Evolutionary conservation across 345 rosid genomes (phyloP).

Genomic region (Carallia brachiata): DNA sequence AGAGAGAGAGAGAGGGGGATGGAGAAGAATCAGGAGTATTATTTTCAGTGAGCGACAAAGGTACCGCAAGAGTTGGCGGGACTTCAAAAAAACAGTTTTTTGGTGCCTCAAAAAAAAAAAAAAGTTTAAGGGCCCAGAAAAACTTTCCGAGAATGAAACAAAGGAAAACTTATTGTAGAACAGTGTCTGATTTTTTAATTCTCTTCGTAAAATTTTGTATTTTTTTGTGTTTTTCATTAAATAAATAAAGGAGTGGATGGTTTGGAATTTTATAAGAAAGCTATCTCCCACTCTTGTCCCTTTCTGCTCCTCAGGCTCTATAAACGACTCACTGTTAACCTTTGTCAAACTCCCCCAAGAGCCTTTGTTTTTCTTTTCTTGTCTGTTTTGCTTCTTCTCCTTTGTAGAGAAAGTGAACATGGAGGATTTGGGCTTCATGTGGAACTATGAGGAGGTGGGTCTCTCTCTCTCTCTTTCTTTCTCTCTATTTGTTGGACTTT

Average conservation of each 20-base stretch:
- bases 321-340: constrained; percentile 31
- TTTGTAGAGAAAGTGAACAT: constrained; percentile 19
- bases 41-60: constrained; percentile 24
- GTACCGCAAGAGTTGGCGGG: constrained; percentile 39
- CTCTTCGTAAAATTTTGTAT: too few relatives aligned
- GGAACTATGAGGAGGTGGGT: constrained; percentile 67
- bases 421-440: constrained; percentile 72
- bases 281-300: constrained; percentile 18
- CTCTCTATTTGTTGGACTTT: constrained; percentile 12
- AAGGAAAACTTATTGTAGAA: too few relatives aligned
- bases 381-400: background rate
- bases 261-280: constrained; percentile 23
- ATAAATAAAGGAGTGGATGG: constrained; percentile 19
- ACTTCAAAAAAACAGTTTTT: too few relatives aligned
- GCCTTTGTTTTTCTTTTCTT: background rate
- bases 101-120: too few relatives aligned
- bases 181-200: too few relatives aligned
- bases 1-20: background rate
- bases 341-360: constrained; percentile 18
- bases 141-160: too few relatives aligned
- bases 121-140: too few relatives aligned
- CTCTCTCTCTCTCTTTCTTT: background rate
- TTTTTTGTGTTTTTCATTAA: too few relatives aligned
- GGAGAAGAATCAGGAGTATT: constrained; percentile 18
- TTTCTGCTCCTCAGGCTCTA: constrained; percentile 9